Evolutionary conservation across 345 rosid species (phyloP).

Genomic region (Eucalyptus viminalis): DNA sequence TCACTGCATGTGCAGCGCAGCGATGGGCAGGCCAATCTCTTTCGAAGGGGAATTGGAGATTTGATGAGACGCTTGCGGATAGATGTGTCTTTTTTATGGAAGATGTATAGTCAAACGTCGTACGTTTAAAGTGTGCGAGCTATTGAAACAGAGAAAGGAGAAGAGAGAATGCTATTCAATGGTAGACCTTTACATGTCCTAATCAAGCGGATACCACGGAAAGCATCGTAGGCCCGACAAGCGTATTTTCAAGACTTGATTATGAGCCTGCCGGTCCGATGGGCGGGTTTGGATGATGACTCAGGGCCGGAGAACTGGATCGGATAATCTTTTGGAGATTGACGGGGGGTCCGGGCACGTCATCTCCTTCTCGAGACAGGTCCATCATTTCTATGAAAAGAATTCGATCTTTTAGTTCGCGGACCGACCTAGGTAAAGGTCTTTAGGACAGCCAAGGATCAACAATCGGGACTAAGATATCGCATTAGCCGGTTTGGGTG

Average conservation of each 20-base stretch:
- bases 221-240: background rate
- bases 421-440: background rate
- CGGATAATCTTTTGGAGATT: background rate
- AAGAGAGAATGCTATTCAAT: background rate
- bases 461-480: background rate
- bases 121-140: background rate
- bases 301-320: background rate
- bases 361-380: background rate
- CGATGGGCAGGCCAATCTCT: background rate
- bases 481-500: background rate
- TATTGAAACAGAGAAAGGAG: background rate
- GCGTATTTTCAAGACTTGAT: background rate
- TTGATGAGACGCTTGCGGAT: background rate
- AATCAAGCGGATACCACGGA: background rate
- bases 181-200: background rate
- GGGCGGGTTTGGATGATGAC: background rate
- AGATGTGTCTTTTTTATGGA: background rate
- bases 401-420: background rate
- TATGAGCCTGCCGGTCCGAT: background rate
- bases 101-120: background rate
- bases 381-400: background rate
- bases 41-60: background rate
- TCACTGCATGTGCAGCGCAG: background rate
- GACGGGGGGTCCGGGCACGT: background rate
- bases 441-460: background rate